A percentile compares a stretch with the other conserved stretches of the same genome.
phyloP scores from a whole-genome alignment of 1,284 basidiomycete genomes.

The Porogramme epimiltina region DNA sequence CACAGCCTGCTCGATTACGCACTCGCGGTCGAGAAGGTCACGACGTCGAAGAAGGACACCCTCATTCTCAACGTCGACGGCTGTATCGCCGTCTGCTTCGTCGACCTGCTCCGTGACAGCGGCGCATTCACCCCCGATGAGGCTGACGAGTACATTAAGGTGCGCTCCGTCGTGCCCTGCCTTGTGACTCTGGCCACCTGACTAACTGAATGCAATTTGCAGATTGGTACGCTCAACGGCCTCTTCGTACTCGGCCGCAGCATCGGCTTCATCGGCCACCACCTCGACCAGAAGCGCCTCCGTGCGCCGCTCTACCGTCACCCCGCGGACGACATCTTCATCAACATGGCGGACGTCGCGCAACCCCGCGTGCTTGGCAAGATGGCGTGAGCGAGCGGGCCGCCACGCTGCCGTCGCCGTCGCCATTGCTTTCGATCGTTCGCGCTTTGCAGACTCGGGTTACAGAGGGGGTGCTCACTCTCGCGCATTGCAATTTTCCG shows the following conservation, averaged over 20 bases:
- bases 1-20: constrained; percentile 95
- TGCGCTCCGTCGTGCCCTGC: constrained; percentile 37
- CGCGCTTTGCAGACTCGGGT: constrained; percentile 4
- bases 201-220: too few species aligned
- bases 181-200: not conserved
- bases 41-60: constrained; percentile 97
- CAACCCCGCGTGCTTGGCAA: constrained; percentile 79
- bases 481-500: constrained; percentile 4
- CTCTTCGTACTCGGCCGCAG: constrained; percentile 96
- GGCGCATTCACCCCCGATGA: constrained; percentile 97
- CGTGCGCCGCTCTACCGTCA: constrained; percentile 92
- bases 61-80: constrained; percentile 97
- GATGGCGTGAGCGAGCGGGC: constrained; percentile 34
- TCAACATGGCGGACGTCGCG: constrained; percentile 81
- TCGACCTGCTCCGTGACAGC: constrained; percentile 90
- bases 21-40: constrained; percentile 97
- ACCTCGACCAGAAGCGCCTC: constrained; percentile 94
- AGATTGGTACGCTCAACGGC: constrained; percentile 92
- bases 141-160: constrained; percentile 95
- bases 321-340: constrained; percentile 85
- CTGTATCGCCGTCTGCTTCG: constrained; percentile 97
- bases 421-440: constrained; percentile 2
- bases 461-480: constrained; percentile 4
- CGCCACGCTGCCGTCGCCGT: not conserved
- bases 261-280: constrained; percentile 96